Evolutionary conservation across 2,329 filamentous ascomycete species (phyloP).

Genomic region (Trichoderma citrinoviride): DNA sequence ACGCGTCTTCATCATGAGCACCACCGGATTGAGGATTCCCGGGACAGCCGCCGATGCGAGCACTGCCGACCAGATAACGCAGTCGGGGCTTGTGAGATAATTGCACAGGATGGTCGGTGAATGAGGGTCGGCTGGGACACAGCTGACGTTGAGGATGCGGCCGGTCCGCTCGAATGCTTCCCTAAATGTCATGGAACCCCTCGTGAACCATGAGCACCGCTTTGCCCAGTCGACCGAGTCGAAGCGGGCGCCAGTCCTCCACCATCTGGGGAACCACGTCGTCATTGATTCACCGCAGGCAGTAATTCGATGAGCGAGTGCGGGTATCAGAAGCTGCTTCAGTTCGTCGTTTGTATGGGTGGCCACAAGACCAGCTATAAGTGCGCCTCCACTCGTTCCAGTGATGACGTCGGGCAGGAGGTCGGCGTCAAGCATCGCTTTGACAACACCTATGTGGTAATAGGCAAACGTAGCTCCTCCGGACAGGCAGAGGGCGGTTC

Average conservation of each 20-base stretch:
- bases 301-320: conserved; percentile 78
- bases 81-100: conserved; percentile 92
- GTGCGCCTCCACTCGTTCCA: conserved; percentile 88
- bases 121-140: conserved; percentile 92
- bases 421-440: conserved; percentile 81
- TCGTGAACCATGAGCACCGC: conserved; percentile 83
- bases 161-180: conserved; percentile 94
- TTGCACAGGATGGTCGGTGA: conserved; percentile 90
- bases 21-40: conserved; percentile 91
- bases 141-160: conserved; percentile 91
- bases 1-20: conserved; percentile 83
- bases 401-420: conserved; percentile 92
- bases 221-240: conserved; percentile 90
- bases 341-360: conserved; percentile 92
- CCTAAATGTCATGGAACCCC: conserved; percentile 87
- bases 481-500: conserved; percentile 88
- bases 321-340: conserved; percentile 78
- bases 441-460: conserved; percentile 92
- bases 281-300: conserved; percentile 77
- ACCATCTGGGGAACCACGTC: conserved; percentile 82
- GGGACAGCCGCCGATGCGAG: conserved; percentile 93
- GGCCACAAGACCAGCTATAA: conserved; percentile 82
- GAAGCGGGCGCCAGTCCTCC: conserved; percentile 87
- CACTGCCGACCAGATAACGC: conserved; percentile 97
- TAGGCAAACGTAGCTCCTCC: conserved; percentile 94